These are phyloP conservation scores for Scedosporium minutisporum DNA, from an alignment of 2,329 filamentous ascomycete species.

Conservation along the genomic window DNA sequence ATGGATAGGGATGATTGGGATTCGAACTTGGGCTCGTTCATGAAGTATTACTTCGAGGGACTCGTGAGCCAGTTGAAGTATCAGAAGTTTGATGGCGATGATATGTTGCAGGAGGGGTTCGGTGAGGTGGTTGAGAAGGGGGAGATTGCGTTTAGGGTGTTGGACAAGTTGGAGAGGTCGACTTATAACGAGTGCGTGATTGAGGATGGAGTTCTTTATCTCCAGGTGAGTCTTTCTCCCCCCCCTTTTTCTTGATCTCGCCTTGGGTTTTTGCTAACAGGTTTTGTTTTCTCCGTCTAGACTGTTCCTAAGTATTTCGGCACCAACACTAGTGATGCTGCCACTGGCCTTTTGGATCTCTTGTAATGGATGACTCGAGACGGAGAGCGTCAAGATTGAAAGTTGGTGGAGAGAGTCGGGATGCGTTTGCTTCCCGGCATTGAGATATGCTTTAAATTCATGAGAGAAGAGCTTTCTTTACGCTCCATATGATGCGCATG, in stretches of 20 bases:
- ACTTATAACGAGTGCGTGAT: slow-evolving; percentile 36
- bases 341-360: slow-evolving; percentile 24
- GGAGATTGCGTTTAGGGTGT: slow-evolving; percentile 34
- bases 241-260: not conserved
- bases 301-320: slow-evolving; percentile 25
- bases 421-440: too few species aligned
- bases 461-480: not conserved
- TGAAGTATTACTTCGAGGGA: slow-evolving; percentile 32
- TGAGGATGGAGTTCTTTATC: slow-evolving; percentile 37
- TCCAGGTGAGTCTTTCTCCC: slow-evolving; percentile 28
- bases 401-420: not conserved
- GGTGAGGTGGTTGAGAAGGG: slow-evolving; percentile 33
- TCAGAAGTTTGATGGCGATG: slow-evolving; percentile 37
- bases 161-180: slow-evolving; percentile 30
- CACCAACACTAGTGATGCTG: slow-evolving; percentile 24
- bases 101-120: slow-evolving; percentile 38
- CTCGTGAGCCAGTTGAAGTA: slow-evolving; percentile 30
- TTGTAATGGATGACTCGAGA: slow-evolving; percentile 14
- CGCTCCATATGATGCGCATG: not conserved
- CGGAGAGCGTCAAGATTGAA: not conserved
- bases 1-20: slow-evolving; percentile 28
- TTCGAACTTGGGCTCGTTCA: slow-evolving; percentile 28
- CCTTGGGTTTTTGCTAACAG: not conserved
- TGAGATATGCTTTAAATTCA: not conserved
- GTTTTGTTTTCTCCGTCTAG: not conserved